Percentiles rank a stretch among this genome's conserved stretches.
phyloP scores from a whole-genome alignment of 2,329 filamentous ascomycete species.

The Rhynchosporium secalis region DNA sequence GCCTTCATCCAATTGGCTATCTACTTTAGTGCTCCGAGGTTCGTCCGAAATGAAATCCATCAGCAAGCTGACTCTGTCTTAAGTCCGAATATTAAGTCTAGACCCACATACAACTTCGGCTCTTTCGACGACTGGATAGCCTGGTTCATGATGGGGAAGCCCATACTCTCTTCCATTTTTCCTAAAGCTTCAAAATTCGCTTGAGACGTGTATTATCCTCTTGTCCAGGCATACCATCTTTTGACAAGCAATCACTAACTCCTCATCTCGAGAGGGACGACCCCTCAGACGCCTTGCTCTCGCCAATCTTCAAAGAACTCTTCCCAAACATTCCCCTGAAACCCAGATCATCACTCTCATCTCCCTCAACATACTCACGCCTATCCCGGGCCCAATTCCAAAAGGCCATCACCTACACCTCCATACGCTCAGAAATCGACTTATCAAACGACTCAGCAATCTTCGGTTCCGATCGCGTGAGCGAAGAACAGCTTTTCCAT shows the following conservation, averaged over 20 bases:
- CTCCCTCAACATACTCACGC: conserved; percentile 19
- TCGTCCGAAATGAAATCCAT: too few species aligned
- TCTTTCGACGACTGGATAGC: conserved; percentile 39
- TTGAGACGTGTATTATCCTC: too few species aligned
- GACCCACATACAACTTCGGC: conserved; percentile 33
- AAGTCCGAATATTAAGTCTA: conserved; percentile 25
- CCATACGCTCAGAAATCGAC: conserved; percentile 18
- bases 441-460: conserved; percentile 28
- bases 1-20: conserved; percentile 22
- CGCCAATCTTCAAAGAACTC: conserved; percentile 33
- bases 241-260: too few species aligned
- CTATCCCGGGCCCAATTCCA: too few species aligned
- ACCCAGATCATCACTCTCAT: conserved; percentile 32
- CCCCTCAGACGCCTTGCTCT: conserved; percentile 32
- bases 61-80: not conserved
- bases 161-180: too few species aligned
- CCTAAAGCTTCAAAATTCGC: too few species aligned
- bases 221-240: too few species aligned
- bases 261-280: conserved; percentile 29
- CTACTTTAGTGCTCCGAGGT: conserved; percentile 8
- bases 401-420: not conserved
- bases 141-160: conserved; percentile 16
- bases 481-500: conserved; percentile 35
- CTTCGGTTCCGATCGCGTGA: conserved; percentile 33
- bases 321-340: conserved; percentile 25